phyloP scores from a whole-genome alignment of 805 yeast species.

The Kodamaea leandrae region DNA sequence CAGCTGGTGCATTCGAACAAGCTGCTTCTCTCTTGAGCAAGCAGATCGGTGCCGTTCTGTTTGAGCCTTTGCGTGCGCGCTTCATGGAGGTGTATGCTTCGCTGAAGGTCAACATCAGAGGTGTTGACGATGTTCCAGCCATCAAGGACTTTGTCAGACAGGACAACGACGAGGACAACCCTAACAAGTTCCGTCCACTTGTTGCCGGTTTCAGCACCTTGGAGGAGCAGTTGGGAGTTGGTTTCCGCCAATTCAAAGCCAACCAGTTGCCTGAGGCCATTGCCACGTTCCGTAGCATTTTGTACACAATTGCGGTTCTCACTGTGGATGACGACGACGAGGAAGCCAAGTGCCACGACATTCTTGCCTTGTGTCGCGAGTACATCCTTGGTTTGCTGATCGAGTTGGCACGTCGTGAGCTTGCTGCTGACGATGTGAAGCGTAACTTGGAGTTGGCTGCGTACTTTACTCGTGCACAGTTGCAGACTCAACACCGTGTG shows the following conservation, averaged over 20 bases:
- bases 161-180: constrained; percentile 56
- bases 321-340: constrained; percentile 74
- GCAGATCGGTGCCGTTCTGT: constrained; percentile 82
- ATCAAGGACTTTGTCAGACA: constrained; percentile 66
- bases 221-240: constrained; percentile 61
- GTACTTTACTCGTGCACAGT: constrained; percentile 82
- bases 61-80: constrained; percentile 81
- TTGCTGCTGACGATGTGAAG: constrained; percentile 68
- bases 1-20: constrained; percentile 94
- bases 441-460: constrained; percentile 95
- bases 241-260: constrained; percentile 78
- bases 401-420: constrained; percentile 81
- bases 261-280: constrained; percentile 84
- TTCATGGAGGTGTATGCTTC: constrained; percentile 84
- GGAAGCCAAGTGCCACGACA: constrained; percentile 69
- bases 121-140: constrained; percentile 71
- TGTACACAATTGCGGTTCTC: constrained; percentile 69
- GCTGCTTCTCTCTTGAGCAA: constrained; percentile 91
- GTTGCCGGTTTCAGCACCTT: constrained; percentile 73
- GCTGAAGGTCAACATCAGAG: constrained; percentile 70
- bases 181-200: constrained; percentile 51
- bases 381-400: constrained; percentile 90
- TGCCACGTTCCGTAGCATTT: constrained; percentile 69
- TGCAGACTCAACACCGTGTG: constrained; percentile 78
- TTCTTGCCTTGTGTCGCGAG: constrained; percentile 75